Conservation (phyloP, 148 eudicot species). For the Camellia sinensis region DNA sequence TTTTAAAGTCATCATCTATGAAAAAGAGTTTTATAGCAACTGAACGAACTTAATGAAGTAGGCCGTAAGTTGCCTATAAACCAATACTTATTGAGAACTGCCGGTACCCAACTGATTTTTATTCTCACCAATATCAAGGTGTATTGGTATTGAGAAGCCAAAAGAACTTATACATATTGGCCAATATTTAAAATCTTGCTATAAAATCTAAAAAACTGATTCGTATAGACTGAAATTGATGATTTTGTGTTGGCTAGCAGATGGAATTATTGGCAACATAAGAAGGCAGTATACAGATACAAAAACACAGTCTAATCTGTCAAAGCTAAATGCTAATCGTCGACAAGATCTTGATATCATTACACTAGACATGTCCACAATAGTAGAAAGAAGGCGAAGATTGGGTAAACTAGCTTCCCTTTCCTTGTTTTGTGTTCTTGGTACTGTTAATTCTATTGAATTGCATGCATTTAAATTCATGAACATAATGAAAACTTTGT, state of each 20-base stretch:
- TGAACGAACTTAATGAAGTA: no score
- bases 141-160: no score
- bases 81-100: no score
- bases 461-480: neutral
- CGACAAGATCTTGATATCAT: conserved; percentile 25
- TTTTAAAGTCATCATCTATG: no score
- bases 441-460: neutral
- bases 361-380: conserved; percentile 27
- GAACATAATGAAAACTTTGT: neutral
- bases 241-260: conserved; percentile 16
- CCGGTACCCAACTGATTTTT: no score
- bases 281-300: conserved; percentile 46
- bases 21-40: no score
- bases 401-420: conserved; percentile 25
- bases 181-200: no score
- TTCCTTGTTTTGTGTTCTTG: neutral
- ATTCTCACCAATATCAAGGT: no score
- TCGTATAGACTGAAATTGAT: no score
- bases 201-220: no score
- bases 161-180: no score
- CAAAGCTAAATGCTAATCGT: conserved; percentile 37
- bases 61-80: no score
- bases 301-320: conserved; percentile 54
- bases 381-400: conserved; percentile 41
- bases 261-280: conserved; percentile 34